Conservation (phyloP, 495 filamentous ascomycete species). For the Penicillium coffeae region DNA sequence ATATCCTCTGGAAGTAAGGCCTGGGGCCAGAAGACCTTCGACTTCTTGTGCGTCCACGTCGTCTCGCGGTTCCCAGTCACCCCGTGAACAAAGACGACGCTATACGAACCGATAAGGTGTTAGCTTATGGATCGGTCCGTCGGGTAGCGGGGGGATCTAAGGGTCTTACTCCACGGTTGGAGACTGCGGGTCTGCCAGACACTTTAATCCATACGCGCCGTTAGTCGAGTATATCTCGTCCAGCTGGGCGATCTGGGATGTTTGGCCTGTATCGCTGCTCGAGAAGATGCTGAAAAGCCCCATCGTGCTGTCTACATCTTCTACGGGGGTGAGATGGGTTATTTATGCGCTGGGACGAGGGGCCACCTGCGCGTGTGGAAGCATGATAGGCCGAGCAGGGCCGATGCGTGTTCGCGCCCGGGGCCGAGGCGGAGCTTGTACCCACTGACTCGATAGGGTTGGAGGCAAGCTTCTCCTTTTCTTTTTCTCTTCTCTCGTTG, state of each 20-base stretch:
- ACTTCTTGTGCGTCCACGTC: constrained; percentile 2
- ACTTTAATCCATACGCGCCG: neutral
- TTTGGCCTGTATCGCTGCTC: too few species aligned
- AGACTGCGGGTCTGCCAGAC: neutral
- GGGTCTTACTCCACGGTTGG: constrained; percentile 3
- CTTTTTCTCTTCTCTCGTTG: too few species aligned
- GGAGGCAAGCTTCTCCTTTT: too few species aligned
- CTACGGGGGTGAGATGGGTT: too few species aligned
- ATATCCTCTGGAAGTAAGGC: neutral
- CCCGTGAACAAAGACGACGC: constrained; percentile 7
- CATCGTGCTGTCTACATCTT: too few species aligned
- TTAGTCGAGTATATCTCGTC: constrained; percentile 4
- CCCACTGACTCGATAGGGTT: too few species aligned
- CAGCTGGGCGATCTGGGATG: neutral
- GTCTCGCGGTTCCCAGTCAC: constrained; percentile 4
- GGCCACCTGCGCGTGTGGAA: too few species aligned
- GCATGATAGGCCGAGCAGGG: too few species aligned
- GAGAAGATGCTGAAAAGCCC: neutral
- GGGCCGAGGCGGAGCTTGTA: too few species aligned
- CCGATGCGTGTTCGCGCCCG: too few species aligned
- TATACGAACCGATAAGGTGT: too few species aligned
- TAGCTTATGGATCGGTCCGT: neutral
- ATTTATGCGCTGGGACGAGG: too few species aligned
- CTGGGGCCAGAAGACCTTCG: constrained; percentile 2
- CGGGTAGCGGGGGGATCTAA: neutral